A percentile compares a stretch with the other conserved stretches of the same genome.
phyloP scores from a whole-genome alignment of 345 rosid species.

The Physaria fendleri region DNA sequence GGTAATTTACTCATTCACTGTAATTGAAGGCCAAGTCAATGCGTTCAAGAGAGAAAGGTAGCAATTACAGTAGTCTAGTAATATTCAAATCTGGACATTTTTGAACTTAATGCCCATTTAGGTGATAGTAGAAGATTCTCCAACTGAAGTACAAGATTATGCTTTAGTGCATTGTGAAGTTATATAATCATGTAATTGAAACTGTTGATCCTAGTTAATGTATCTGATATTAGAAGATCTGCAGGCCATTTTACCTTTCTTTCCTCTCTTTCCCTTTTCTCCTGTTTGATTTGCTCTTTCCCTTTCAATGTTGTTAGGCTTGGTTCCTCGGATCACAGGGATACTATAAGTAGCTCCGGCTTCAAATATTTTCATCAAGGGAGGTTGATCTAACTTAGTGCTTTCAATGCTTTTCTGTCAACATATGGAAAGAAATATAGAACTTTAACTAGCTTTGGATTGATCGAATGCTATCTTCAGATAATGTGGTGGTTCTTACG shows the following conservation, averaged over 20 bases:
- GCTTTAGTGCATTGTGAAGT: conserved; percentile 1
- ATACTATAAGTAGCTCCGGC: neutral
- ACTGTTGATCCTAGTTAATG: neutral
- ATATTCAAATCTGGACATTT: neutral
- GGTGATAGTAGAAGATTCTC: conserved; percentile 6
- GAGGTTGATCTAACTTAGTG: neutral
- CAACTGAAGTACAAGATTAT: neutral
- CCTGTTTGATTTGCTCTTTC: neutral
- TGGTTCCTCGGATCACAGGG: conserved; percentile 8
- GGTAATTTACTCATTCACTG: conserved; percentile 12
- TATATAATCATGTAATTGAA: neutral
- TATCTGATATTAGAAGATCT: conserved; percentile 7
- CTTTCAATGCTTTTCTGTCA: neutral
- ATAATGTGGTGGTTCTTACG: conserved; percentile 15
- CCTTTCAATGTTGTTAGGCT: conserved; percentile 5
- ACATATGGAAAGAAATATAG: conserved; percentile 5
- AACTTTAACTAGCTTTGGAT: conserved; percentile 20
- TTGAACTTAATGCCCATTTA: neutral
- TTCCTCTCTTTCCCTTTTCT: neutral
- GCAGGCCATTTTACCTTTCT: conserved; percentile 5
- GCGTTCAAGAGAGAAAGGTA: conserved; percentile 6
- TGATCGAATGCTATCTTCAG: conserved; percentile 11
- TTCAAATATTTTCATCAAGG: conserved; percentile 13
- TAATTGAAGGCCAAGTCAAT: conserved; percentile 6
- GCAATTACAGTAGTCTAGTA: neutral